phyloP scores from a whole-genome alignment of 2,329 filamentous ascomycete species.

The Trichoderma citrinoviride region DNA sequence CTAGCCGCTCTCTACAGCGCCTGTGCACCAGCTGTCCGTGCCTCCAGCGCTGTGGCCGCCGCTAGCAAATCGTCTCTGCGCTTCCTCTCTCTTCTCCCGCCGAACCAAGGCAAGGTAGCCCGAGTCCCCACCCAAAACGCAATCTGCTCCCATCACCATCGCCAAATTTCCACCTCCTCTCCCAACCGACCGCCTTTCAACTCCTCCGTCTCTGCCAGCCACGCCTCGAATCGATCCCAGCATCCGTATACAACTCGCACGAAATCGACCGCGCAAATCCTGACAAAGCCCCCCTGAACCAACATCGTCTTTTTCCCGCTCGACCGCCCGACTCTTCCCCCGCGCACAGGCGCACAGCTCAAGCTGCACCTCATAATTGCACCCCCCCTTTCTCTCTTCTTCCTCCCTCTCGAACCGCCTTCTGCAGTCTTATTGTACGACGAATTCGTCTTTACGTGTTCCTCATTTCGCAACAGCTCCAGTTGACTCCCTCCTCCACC shows the following conservation, averaged over 20 bases:
- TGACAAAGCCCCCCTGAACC: neutral
- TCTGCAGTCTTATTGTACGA: neutral
- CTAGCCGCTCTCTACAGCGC: neutral
- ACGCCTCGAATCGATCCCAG: neutral
- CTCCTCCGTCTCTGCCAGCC: neutral
- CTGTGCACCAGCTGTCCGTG: neutral
- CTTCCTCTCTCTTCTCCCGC: conserved; percentile 1
- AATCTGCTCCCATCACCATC: conserved; percentile 18
- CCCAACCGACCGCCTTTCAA: conserved; percentile 15
- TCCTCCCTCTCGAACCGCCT: neutral
- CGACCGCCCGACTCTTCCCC: conserved; percentile 10
- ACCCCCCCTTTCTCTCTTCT: conserved; percentile 2
- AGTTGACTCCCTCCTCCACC: neutral
- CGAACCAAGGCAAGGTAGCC: too few relatives aligned
- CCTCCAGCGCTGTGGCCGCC: neutral
- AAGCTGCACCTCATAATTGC: conserved; percentile 1
- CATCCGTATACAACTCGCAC: neutral
- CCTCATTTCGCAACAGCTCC: neutral
- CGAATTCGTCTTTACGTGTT: neutral
- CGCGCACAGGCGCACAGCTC: conserved; percentile 8
- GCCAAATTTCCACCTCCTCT: conserved; percentile 6
- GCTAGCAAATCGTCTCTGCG: too few relatives aligned
- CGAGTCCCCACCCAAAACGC: conserved; percentile 13
- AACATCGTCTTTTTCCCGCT: conserved; percentile 10
- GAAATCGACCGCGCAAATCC: neutral